Base-by-base conservation (phyloP, 225 moss, liverwort and hornwort species). In the Marchantia paleacea region DNA sequence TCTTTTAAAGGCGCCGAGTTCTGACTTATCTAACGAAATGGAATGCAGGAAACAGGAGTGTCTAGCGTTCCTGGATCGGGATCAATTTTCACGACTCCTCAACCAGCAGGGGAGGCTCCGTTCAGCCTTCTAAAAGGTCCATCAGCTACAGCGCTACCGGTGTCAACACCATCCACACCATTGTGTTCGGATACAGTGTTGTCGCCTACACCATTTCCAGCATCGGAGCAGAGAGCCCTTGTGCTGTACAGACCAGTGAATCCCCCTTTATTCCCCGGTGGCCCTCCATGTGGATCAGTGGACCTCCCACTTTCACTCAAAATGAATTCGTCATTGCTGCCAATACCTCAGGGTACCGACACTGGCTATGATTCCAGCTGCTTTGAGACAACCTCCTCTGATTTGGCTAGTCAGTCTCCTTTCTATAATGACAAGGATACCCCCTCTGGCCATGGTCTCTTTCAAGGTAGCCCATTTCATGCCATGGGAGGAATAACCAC, bases 281-380 rank as follows among this genome's bases (percentile, higher is more conserved):
- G 91, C 78, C 96, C 91, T 47, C 87, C 90, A 74, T 58, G 79
- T 72, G 93, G 93, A 70, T 90, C 92, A 66, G 39, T 58, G 75
- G 85, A 90, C 62, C 84, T 76, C n/a, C 86, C 91, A 52, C 82
- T 91, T 73, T 83, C 91, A 58, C 84, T 91, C 76, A 84, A 87
- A 82, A 26, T 93, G 82, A 88, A 90, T 73, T 61, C 80, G 24
- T 53, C 85, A 80, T 79, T 88, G 79, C 83, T 94, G 87, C 83
- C 87, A 81, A 82, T 85, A 86, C 92, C 81, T 84, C 94, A 93
- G 91, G 96, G 96, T 96, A 93, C 90, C 88, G 92, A 85, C 89
- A 90, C 90, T 87, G 87, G 86, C 89, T 87, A 89, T 81, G 75
- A 84, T 82, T 78, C 55, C 85, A 88, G 82, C 79, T 90, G 82